phyloP scores from a whole-genome alignment of 2,329 filamentous ascomycete genomes.

The Malbranchea cinnamomea region DNA sequence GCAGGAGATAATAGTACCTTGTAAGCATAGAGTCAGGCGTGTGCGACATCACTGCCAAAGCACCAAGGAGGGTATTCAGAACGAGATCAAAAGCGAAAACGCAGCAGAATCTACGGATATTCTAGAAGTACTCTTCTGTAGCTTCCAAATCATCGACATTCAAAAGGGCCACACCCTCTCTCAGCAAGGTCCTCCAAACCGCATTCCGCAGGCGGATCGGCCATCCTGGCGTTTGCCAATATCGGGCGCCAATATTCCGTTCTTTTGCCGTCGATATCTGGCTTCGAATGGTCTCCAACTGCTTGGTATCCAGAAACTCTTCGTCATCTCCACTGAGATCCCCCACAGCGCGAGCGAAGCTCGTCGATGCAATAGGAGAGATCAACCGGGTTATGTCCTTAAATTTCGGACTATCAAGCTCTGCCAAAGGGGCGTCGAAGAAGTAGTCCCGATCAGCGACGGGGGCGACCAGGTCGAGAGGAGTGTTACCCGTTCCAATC shows the following conservation, averaged over 20 bases:
- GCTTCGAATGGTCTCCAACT: conserved; percentile 34
- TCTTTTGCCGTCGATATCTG: conserved; percentile 40
- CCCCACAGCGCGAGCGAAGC: conserved; percentile 32
- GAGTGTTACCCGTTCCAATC: conserved; percentile 46
- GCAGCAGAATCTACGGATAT: no score
- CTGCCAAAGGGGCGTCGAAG: conserved; percentile 42
- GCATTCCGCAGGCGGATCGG: conserved; percentile 43
- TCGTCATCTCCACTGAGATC: conserved; percentile 25
- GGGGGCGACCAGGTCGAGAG: conserved; percentile 32
- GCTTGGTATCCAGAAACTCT: conserved; percentile 19
- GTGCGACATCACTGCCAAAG: no score
- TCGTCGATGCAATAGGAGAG: conserved; percentile 39
- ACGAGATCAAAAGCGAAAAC: no score
- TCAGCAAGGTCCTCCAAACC: conserved; percentile 42
- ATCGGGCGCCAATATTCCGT: conserved; percentile 44
- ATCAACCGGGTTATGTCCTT: conserved; percentile 33
- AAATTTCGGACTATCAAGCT: conserved; percentile 26
- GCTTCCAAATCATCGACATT: conserved; percentile 50
- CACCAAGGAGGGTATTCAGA: no score
- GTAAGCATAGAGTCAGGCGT: no score
- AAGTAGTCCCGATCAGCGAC: conserved; percentile 39
- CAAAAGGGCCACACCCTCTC: conserved; percentile 44
- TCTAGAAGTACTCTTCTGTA: conserved; percentile 14
- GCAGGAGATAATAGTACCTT: no score
- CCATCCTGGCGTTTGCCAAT: conserved; percentile 49